phyloP scores from a whole-genome alignment of 768 basidiomycete species.

The Mycena epipterygia region DNA sequence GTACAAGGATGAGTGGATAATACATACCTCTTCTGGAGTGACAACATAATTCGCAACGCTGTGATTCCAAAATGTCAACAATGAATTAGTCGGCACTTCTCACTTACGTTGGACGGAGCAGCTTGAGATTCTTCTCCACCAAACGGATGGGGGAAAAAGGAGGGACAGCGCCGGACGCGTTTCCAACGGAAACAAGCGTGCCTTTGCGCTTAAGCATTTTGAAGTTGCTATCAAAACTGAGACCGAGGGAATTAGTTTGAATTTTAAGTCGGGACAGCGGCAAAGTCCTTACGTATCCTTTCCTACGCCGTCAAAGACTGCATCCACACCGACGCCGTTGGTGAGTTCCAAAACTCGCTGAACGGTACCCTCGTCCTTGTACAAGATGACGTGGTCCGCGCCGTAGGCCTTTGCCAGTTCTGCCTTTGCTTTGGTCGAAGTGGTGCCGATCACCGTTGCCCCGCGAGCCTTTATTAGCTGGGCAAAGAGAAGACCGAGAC shows the following conservation, averaged over 20 bases:
- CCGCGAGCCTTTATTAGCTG: constrained; percentile 82
- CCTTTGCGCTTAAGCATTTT: constrained; percentile 88
- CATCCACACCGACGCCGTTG: constrained; percentile 85
- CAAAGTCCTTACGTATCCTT: constrained; percentile 86
- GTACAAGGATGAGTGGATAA: neutral
- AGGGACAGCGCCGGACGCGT: constrained; percentile 88
- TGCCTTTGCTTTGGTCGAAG: constrained; percentile 88
- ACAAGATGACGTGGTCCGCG: constrained; percentile 90
- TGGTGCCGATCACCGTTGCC: constrained; percentile 93
- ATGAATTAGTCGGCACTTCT: neutral
- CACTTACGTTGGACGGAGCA: constrained; percentile 81
- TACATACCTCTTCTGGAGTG: constrained; percentile 76
- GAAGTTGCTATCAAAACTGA: constrained; percentile 84
- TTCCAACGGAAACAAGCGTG: constrained; percentile 91
- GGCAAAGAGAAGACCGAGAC: constrained; percentile 78
- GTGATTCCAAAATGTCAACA: neutral
- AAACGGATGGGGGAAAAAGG: constrained; percentile 84
- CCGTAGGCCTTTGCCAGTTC: constrained; percentile 83
- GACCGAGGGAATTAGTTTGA: constrained; percentile 1
- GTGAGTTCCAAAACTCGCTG: constrained; percentile 82
- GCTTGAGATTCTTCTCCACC: constrained; percentile 83
- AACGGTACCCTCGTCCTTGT: constrained; percentile 81
- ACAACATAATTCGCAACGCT: constrained; percentile 81
- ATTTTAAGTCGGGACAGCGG: constrained; percentile 46
- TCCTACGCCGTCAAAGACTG: constrained; percentile 95